A percentile compares a stretch with the other conserved stretches of the same genome.
Conservation (phyloP, 257 asterid genomes). For the Lycium ferocissimum region DNA sequence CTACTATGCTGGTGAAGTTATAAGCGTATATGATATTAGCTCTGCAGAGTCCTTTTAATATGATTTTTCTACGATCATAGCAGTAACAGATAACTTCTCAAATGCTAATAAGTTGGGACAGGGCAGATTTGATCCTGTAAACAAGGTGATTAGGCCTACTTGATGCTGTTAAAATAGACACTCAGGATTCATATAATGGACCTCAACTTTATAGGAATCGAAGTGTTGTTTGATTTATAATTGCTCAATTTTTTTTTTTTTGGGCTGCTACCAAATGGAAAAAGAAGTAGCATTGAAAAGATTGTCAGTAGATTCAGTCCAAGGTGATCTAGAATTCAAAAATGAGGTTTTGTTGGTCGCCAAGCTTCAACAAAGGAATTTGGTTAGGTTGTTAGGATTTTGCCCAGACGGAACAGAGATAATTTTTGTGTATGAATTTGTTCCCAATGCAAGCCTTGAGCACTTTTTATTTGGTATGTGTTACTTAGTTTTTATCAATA, state of each 20-base stretch:
- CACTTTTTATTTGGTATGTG: conserved; percentile 37
- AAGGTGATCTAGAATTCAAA: conserved; percentile 34
- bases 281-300: conserved; percentile 41
- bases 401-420: conserved; percentile 39
- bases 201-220: too few species aligned
- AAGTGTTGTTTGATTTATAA: neutral
- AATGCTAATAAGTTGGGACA: conserved; percentile 25
- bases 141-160: conserved; percentile 12
- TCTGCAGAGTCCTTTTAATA: conserved; percentile 22
- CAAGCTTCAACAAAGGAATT: conserved; percentile 38
- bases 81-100: conserved; percentile 32
- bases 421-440: conserved; percentile 37
- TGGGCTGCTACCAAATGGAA: conserved; percentile 29
- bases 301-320: conserved; percentile 27
- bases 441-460: conserved; percentile 39
- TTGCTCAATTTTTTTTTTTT: too few species aligned
- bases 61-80: neutral
- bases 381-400: conserved; percentile 40
- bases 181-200: too few species aligned
- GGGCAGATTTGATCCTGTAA: conserved; percentile 34
- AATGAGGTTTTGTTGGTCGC: conserved; percentile 34
- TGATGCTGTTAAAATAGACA: too few species aligned
- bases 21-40: neutral
- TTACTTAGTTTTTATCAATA: neutral
- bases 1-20: neutral